Evolutionary conservation across 2,329 filamentous ascomycete genomes (phyloP), one percentile per base, ranked within the genome.

Genomic region (Alternaria sp.): DNA sequence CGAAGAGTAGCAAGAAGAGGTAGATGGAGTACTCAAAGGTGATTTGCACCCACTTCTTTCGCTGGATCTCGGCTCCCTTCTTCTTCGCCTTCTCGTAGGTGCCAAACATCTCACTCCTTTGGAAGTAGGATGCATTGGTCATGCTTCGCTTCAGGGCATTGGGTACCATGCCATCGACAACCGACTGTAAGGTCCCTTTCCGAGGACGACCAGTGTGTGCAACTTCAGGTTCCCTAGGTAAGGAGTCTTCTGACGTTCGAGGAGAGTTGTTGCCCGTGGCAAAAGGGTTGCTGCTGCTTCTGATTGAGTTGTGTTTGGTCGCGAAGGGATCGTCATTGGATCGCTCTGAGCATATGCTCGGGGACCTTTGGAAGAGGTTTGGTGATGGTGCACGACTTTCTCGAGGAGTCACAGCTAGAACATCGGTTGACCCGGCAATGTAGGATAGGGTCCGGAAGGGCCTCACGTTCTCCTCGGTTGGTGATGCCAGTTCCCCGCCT

Each of bases 11-110:
- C 23, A 69, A 42, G 37, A 40, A 79, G 2, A 72, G 34, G 51
- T 81, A 81, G 28, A 79, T 63, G 31, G 68, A 59, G 49, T 75
- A 79, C 63, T 80, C 77, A 51, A 81, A 80, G 5, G 71, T 51
- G 2, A 74, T 11, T 53, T 78, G 77, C 23, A 72, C 72, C 71
- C 72, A 78, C 41, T 72, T 68, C 41, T 71, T 71, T 21, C 77
- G 66, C 51, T 77, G 68, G 5, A 71, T 45, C 28, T 71, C 40
- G 21, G 31, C 36, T 11, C 68, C 63, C 37, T 67, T 63, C 49
- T 61, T 41, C 51, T 72, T 72, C 21, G 69, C 69, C 26, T 70
- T 66, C 42, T 72, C 65, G 41, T 69, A 70, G 3, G 63, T 68
- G 37, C 61, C 58, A 45, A 61, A 63, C 26, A 71, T 48, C 23